Base-by-base conservation (phyloP, 2,329 filamentous ascomycete genomes). In the Colletotrichum agaves region DNA sequence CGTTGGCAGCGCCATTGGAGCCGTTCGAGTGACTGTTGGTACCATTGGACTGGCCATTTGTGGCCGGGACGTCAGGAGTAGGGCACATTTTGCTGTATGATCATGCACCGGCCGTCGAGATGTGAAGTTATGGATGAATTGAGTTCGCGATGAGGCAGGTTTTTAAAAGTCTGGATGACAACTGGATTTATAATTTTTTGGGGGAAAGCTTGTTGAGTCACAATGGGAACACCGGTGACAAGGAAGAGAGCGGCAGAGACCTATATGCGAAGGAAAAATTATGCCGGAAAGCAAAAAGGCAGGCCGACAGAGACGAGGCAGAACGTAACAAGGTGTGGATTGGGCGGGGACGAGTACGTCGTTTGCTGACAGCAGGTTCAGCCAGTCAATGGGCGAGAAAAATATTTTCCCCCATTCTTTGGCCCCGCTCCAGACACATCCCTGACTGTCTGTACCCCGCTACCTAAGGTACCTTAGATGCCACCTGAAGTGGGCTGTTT, bases 291-390 rank as follows among this genome's bases (percentile, higher is more conserved):
- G 61, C 57, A 58, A 59, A 58, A 58, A 61, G 35, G 39, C 47
- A 49, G 33, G 47, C 47, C 33, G 46, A 44, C 52, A 33, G 46
- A 67, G 64, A 53, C 65, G 55, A 68, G 61, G 61, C 61, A 61
- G 65, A 37, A 65, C 47, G 61, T 41, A 65, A 49, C 61, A 65
- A 68, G 61, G 65, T 65, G 65, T 67, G 65, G 65, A 68, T 68
- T 68, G 65, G 65, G 65, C 61, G 65, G 65, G 65, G 55, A 68
- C 61, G 65, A 68, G 65, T 49, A 65, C 65, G 65, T 61, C 65
- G 65, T 68, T 65, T 53, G 61, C 65, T 64, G 44, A 33, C 57
- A 23, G 47, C 33, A 49, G 27, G 41, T 13, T 13, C 55, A 59
- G 27, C 65, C 65, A 68, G 61, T 68, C 65, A 49, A 21, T 65